These are phyloP conservation scores for Thalassiosira mediterranea DNA, from an alignment of 352 stramenopile genomes.

Conservation along the genomic window DNA sequence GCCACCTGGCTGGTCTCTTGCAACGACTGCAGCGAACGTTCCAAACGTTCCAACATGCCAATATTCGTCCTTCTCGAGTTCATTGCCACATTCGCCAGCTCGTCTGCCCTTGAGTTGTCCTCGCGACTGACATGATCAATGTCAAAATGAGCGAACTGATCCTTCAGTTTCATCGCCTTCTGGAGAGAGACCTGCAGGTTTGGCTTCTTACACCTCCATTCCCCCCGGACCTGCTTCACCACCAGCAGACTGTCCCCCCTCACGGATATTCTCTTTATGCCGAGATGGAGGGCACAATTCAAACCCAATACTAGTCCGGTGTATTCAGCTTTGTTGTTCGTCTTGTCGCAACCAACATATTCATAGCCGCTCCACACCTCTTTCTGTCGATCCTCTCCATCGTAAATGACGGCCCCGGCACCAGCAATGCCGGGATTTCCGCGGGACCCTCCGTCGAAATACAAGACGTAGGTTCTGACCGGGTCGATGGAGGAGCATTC, in stretches of 20 bases:
- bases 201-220: constrained; percentile 57
- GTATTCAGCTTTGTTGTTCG: constrained; percentile 78
- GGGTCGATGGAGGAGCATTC: constrained; percentile 29
- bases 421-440: constrained; percentile 62
- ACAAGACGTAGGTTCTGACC: constrained; percentile 66
- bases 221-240: constrained; percentile 66
- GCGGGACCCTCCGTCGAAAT: constrained; percentile 72
- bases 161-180: constrained; percentile 39
- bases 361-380: constrained; percentile 65
- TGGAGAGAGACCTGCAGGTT: constrained; percentile 55
- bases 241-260: constrained; percentile 73
- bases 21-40: too few relatives aligned
- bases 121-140: constrained; percentile 64
- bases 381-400: constrained; percentile 27
- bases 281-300: constrained; percentile 54
- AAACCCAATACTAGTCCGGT: constrained; percentile 58
- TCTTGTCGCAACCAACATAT: constrained; percentile 36
- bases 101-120: constrained; percentile 75
- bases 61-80: constrained; percentile 28
- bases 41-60: background rate
- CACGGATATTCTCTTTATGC: constrained; percentile 54
- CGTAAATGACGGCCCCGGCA: constrained; percentile 66
- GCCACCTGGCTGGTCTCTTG: too few relatives aligned
- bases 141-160: constrained; percentile 64
- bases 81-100: constrained; percentile 80